These are phyloP conservation scores for Colletotrichum theobromicola DNA, from an alignment of 2,329 filamentous ascomycete species.

Conservation along the genomic window DNA sequence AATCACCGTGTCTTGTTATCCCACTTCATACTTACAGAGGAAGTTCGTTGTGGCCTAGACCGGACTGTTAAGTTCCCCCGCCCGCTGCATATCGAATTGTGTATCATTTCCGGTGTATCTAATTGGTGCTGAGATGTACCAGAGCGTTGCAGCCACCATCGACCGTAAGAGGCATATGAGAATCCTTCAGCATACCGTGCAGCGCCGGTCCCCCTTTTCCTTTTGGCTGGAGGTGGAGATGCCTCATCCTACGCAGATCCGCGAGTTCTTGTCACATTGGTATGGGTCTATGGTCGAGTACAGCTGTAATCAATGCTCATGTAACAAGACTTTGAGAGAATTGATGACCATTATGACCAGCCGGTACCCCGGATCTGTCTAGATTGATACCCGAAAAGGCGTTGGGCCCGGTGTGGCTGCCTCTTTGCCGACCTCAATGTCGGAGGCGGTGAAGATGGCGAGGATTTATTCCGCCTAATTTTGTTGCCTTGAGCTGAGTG, in stretches of 20 bases:
- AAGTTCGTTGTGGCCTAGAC: neutral
- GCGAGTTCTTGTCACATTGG: neutral
- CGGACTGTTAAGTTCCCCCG: neutral
- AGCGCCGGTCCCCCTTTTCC: neutral
- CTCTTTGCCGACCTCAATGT: neutral
- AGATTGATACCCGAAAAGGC: neutral
- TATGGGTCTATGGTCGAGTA: neutral
- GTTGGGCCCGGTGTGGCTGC: neutral
- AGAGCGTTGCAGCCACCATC: neutral
- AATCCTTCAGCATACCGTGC: neutral
- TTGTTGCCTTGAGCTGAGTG: neutral
- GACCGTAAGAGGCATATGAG: neutral
- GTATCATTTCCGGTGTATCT: neutral
- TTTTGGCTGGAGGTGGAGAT: neutral
- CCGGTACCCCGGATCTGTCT: neutral
- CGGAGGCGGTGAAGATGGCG: neutral
- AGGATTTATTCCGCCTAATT: neutral
- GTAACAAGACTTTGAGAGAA: neutral
- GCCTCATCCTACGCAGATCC: neutral
- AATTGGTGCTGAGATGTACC: neutral
- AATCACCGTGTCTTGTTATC: neutral
- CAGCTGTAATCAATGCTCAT: neutral
- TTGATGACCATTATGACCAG: neutral
- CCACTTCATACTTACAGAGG: neutral
- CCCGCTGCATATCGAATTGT: neutral